These are phyloP conservation scores for Voacanga thouarsii DNA, from an alignment of 257 asterid genomes.

Conservation along the genomic window DNA sequence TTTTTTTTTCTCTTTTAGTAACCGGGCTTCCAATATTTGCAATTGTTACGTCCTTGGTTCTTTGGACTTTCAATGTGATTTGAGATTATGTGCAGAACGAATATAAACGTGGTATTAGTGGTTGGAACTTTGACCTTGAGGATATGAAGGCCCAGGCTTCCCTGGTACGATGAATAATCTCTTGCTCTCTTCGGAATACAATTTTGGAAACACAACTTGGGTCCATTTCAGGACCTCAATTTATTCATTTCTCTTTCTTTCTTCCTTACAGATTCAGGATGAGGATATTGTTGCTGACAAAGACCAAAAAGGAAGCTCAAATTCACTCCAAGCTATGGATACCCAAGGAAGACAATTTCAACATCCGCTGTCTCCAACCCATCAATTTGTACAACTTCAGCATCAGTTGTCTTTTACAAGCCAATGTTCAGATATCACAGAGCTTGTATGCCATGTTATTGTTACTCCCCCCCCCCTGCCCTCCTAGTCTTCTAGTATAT, in stretches of 20 bases:
- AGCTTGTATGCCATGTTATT: slow-evolving; percentile 45
- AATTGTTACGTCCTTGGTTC: background rate
- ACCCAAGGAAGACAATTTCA: slow-evolving; percentile 46
- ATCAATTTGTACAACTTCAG: slow-evolving; percentile 42
- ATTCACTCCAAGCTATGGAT: slow-evolving; percentile 24
- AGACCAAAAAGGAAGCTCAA: slow-evolving; percentile 51
- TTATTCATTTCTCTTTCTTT: background rate
- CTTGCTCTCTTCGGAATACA: slow-evolving; percentile 9
- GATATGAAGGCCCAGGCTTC: slow-evolving; percentile 70
- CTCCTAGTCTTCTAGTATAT: background rate
- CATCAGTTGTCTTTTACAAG: slow-evolving; percentile 65
- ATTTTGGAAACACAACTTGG: background rate
- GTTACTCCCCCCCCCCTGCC: slow-evolving; percentile 4
- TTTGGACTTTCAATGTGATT: background rate
- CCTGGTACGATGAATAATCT: slow-evolving; percentile 34
- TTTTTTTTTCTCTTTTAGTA: background rate
- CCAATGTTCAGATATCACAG: slow-evolving; percentile 66
- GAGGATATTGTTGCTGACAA: slow-evolving; percentile 64
- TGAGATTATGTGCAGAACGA: slow-evolving; percentile 46
- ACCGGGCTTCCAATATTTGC: background rate
- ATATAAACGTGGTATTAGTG: slow-evolving; percentile 65
- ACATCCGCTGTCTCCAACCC: slow-evolving; percentile 37
- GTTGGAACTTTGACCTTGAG: slow-evolving; percentile 68
- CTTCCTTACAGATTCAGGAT: slow-evolving; percentile 57
- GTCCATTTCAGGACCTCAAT: background rate